Evolutionary conservation across 2,329 filamentous ascomycete species (phyloP).

Genomic region (Clonostachys sp.): DNA sequence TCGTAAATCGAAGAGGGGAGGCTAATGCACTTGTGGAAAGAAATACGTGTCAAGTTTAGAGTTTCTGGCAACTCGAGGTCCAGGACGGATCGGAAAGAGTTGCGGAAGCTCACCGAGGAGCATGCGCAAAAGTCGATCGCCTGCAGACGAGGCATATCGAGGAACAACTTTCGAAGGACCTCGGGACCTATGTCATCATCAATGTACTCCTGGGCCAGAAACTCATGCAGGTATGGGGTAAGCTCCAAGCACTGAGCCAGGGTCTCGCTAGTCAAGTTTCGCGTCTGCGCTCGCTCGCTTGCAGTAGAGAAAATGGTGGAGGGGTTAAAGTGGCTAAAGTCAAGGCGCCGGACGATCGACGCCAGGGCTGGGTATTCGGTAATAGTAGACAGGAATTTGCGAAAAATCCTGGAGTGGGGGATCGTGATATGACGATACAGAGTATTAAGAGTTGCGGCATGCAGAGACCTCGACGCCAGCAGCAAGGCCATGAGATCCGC

Average conservation of each 20-base stretch:
- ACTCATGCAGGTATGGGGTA: conserved; percentile 71
- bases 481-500: conserved; percentile 73
- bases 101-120: conserved; percentile 63
- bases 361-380: conserved; percentile 63
- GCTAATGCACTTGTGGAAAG: conserved; percentile 74
- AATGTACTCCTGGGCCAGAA: conserved; percentile 75
- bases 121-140: conserved; percentile 77
- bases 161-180: conserved; percentile 68
- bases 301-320: conserved; percentile 71
- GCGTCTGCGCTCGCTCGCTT: conserved; percentile 68
- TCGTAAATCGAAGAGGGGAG: conserved; percentile 65
- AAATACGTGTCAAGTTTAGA: conserved; percentile 62
- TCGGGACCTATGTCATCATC: conserved; percentile 68
- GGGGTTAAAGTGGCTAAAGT: conserved; percentile 84
- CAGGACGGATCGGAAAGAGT: conserved; percentile 56
- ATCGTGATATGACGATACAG: conserved; percentile 78
- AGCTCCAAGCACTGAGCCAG: conserved; percentile 67
- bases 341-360: conserved; percentile 71
- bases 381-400: conserved; percentile 72
- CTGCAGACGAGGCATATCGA: conserved; percentile 56
- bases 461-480: conserved; percentile 69
- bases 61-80: conserved; percentile 44
- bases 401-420: conserved; percentile 78
- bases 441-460: conserved; percentile 68
- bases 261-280: conserved; percentile 71